A percentile compares a stretch with the other conserved stretches of the same genome.
Conservation (phyloP, 495 filamentous ascomycete genomes). For the Neurospora discreta region DNA sequence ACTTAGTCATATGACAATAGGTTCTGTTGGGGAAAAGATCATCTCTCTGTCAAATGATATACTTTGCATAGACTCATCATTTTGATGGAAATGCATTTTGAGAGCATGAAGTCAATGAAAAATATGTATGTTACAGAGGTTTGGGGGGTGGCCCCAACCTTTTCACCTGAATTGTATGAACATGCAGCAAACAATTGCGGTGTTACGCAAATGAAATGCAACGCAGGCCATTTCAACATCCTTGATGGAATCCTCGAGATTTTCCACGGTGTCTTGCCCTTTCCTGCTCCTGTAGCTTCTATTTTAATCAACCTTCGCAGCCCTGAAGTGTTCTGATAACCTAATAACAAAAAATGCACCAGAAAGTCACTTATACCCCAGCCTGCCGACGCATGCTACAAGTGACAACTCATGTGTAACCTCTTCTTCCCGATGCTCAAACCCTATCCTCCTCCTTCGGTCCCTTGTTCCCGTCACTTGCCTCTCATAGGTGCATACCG, state of each 20-base stretch:
- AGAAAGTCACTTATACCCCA: background rate
- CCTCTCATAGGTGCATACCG: conserved; percentile 54
- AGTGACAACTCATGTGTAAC: background rate
- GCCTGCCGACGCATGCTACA: background rate
- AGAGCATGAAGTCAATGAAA: too few relatives aligned
- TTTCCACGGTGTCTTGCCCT: background rate
- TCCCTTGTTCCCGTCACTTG: background rate
- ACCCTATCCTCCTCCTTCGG: background rate
- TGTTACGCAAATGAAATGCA: too few relatives aligned
- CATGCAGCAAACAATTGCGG: too few relatives aligned
- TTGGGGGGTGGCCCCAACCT: too few relatives aligned
- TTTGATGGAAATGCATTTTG: too few relatives aligned
- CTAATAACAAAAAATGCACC: background rate
- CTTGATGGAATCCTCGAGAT: background rate
- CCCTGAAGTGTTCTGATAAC: background rate
- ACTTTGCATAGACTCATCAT: too few relatives aligned
- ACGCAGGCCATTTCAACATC: too few relatives aligned
- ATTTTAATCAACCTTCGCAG: background rate
- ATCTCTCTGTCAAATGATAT: too few relatives aligned
- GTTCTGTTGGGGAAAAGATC: too few relatives aligned
- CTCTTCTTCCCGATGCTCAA: background rate
- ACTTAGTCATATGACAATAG: too few relatives aligned
- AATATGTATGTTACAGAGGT: too few relatives aligned
- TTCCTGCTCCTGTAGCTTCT: background rate
- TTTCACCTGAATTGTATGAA: too few relatives aligned